Base-by-base conservation (phyloP, 805 yeast species). In the Starmerella floris region DNA sequence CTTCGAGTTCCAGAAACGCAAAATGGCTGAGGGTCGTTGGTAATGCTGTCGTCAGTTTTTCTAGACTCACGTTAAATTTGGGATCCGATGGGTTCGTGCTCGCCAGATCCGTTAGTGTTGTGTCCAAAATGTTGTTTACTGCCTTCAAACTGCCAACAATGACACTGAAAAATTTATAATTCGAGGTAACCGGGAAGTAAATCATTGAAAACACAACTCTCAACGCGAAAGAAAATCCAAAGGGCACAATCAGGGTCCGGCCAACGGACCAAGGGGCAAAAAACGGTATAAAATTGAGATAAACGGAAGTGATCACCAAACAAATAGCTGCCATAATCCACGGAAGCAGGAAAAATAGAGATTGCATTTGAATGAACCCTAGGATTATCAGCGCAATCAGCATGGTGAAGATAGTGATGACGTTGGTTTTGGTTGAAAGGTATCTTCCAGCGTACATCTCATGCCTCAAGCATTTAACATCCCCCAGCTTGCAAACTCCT, bases 181-280 rank as follows among this genome's bases (percentile, higher is more conserved):
- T 55, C 2, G 61, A 49, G 17, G 58, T 43, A 11, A 45, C 31
- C 3, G 62, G 62, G 35, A 54, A 54, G 4, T 51, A 45, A 5
- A 56, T 9, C 6, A 39, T 22, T 5, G 53, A 41, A 5, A 48
- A 31, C 1, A 55, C 37, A 15, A 50, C 35, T 27, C 51, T 39
- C 19, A 48, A 27, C 0, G 54, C 51, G 8, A 53, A 33, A 1
- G 53, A 42, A 5, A 58, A 9, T 5, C 59, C 60, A 31, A 54
- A 37, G 1, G 59, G 54, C 17, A 50, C 42, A 11, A 56, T 22
- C 5, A 56, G 33, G 10, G 41, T 31, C 3, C 41, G 17, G 2
- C 48, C 52, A 34, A 21, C 34, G 11, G 19, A 3, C 40, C 43
- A 37, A 19, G 48, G 53, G 5, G 23, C 37, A 16, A 50, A 39